Evolutionary conservation across 192 early-diverging fungal genomes (phyloP).

Genomic region (Backusella luteola): DNA sequence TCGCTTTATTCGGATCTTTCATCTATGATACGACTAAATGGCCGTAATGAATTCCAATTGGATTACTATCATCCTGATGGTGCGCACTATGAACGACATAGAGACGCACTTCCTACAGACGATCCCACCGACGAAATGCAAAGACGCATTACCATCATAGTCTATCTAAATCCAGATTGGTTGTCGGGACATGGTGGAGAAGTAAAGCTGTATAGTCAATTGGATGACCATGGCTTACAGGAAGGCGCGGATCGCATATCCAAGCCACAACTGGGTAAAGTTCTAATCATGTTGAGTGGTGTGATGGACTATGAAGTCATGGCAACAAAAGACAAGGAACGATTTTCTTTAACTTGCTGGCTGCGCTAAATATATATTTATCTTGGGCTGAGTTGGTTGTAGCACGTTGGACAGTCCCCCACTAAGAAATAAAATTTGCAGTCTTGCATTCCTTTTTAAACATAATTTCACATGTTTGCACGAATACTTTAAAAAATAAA

Average conservation of each 20-base stretch:
- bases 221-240: conserved; percentile 33
- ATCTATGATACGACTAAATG: conserved; percentile 42
- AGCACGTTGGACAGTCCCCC: background rate
- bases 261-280: conserved; percentile 31
- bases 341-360: conserved; percentile 51
- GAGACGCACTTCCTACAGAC: conserved; percentile 58
- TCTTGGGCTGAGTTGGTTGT: background rate
- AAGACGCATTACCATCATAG: conserved; percentile 55
- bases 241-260: conserved; percentile 29
- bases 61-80: conserved; percentile 46
- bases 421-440: background rate
- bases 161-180: conserved; percentile 56
- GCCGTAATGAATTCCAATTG: conserved; percentile 48
- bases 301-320: conserved; percentile 57
- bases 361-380: conserved; percentile 31
- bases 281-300: conserved; percentile 43
- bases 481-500: background rate
- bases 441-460: background rate
- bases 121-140: conserved; percentile 49
- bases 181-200: conserved; percentile 50
- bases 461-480: background rate
- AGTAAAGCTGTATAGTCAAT: conserved; percentile 50
- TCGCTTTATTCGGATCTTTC: conserved; percentile 40
- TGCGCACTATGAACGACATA: conserved; percentile 50
- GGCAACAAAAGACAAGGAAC: conserved; percentile 37